These are phyloP conservation scores for Pyrus betulifolia DNA, from an alignment of 306 rosid species.

Conservation along the genomic window DNA sequence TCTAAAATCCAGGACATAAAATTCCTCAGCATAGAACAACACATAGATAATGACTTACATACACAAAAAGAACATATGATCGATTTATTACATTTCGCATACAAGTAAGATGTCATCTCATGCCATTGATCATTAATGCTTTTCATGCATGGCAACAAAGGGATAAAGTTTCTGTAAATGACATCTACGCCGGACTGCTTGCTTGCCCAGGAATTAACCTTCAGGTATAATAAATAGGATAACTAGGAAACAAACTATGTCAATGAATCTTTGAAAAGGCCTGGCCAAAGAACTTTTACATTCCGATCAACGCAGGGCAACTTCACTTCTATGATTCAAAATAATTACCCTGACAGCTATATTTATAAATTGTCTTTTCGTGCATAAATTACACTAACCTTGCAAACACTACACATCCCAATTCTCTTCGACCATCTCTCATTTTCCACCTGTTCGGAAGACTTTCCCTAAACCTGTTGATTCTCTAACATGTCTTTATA, in stretches of 20 bases:
- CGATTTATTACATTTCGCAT: background rate
- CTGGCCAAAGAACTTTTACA: background rate
- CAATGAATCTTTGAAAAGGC: background rate
- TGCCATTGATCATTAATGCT: background rate
- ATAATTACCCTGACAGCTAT: background rate
- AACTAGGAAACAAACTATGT: background rate
- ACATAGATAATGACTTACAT: background rate
- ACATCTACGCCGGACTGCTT: background rate
- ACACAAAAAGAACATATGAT: background rate
- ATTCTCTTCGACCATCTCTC: background rate
- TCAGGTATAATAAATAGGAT: background rate
- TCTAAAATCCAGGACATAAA: background rate
- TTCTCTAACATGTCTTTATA: background rate
- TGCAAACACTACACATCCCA: background rate
- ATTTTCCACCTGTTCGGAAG: background rate
- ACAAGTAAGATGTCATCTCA: background rate
- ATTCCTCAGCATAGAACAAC: slow-evolving; percentile 2
- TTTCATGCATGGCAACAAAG: background rate
- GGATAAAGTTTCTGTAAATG: background rate
- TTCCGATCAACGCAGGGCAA: background rate
- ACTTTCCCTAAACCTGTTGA: background rate
- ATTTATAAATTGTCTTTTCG: background rate
- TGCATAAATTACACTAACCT: background rate
- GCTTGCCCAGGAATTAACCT: background rate
- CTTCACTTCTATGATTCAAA: background rate